Evolutionary conservation across 306 rosid genomes (phyloP).

Genomic region (Corylus heterophylla): DNA sequence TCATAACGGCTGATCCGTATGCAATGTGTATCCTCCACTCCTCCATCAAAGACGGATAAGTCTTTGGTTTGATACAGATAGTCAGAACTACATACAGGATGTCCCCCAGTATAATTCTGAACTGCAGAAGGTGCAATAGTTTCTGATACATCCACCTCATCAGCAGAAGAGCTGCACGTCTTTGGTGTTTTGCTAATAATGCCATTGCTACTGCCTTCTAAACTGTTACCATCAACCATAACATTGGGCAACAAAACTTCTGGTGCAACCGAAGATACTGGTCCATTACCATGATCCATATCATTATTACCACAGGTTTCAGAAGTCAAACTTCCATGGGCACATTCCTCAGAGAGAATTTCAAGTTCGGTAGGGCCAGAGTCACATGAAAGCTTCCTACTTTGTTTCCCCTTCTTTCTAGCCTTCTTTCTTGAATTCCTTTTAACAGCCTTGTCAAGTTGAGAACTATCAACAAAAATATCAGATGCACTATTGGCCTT

Average conservation of each 20-base stretch:
- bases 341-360: conserved; percentile 44
- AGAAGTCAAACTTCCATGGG: conserved; percentile 40
- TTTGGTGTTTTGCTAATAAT: conserved; percentile 27
- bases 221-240: conserved; percentile 25
- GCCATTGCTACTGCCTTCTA: conserved; percentile 25
- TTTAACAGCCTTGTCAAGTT: conserved; percentile 43
- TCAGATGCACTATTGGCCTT: conserved; percentile 36
- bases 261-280: conserved; percentile 25
- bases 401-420: conserved; percentile 53
- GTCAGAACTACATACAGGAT: conserved; percentile 32
- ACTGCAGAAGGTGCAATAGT: conserved; percentile 13
- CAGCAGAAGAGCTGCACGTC: conserved; percentile 31
- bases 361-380: conserved; percentile 46
- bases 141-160: conserved; percentile 35
- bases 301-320: conserved; percentile 48
- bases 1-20: conserved; percentile 22
- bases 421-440: conserved; percentile 52
- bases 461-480: conserved; percentile 22
- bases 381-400: conserved; percentile 51
- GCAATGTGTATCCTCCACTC: conserved; percentile 28
- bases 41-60: conserved; percentile 21
- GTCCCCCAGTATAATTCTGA: conserved; percentile 30
- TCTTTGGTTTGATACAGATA: conserved; percentile 27
- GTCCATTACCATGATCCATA: conserved; percentile 34
- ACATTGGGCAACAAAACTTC: conserved; percentile 38